phyloP scores from a whole-genome alignment of 2,329 filamentous ascomycete genomes.

The Endocalyx cinctus region DNA sequence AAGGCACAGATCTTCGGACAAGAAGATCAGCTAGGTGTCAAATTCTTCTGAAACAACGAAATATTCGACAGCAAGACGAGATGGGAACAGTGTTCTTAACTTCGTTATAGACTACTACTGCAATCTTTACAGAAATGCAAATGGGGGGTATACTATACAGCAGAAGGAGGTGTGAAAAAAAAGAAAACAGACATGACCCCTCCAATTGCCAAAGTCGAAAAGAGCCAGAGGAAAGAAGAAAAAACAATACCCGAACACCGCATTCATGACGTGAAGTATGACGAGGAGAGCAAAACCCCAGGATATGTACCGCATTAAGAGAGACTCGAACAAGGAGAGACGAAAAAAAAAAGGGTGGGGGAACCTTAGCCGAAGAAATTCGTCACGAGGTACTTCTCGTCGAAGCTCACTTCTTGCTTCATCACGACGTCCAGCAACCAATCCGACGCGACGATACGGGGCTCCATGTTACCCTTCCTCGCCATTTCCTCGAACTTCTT shows the following conservation, averaged over 20 bases:
- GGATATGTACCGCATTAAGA: too few species aligned
- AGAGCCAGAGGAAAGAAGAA: too few species aligned
- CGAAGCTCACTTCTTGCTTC: constrained; percentile 72
- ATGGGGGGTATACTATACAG: too few species aligned
- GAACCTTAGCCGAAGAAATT: constrained; percentile 34
- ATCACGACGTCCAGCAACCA: constrained; percentile 90
- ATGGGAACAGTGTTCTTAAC: too few species aligned
- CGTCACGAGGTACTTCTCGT: constrained; percentile 54
- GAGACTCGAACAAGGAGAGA: background rate
- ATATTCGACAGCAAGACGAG: too few species aligned
- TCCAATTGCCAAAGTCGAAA: too few species aligned
- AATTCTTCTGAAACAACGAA: constrained; percentile 98
- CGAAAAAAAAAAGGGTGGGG: background rate
- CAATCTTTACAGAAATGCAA: too few species aligned
- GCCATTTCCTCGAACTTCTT: constrained; percentile 76
- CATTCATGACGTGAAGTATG: too few species aligned
- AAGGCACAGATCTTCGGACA: constrained; percentile 91
- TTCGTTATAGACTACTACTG: background rate
- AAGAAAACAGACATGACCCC: too few species aligned
- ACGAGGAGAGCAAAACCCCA: too few species aligned
- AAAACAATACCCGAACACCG: too few species aligned
- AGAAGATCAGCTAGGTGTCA: constrained; percentile 85
- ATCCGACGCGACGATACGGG: constrained; percentile 76
- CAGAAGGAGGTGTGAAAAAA: too few species aligned
- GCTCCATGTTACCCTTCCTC: constrained; percentile 69